Conservation (phyloP, 371 early-diverging fungal genomes). For the Mucor plumbeus region DNA sequence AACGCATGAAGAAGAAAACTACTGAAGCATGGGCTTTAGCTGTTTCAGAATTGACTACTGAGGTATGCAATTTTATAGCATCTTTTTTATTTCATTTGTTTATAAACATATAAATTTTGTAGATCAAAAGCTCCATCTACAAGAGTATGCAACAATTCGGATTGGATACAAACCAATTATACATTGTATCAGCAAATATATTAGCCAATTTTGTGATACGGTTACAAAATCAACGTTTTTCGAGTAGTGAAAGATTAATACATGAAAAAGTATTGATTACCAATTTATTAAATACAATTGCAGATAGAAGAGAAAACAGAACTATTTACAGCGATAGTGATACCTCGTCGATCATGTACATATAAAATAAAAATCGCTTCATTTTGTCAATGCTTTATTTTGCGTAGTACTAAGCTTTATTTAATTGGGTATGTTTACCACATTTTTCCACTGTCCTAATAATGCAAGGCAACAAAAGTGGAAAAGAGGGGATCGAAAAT, state of each 20-base stretch:
- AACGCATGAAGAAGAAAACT: conserved; percentile 7
- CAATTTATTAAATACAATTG: conserved; percentile 30
- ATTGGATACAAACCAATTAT: conserved; percentile 28
- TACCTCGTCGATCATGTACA: neutral
- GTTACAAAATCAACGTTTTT: conserved; percentile 13
- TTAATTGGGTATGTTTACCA: neutral
- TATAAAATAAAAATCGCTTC: neutral
- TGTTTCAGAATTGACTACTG: conserved; percentile 27
- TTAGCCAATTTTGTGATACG: conserved; percentile 33
- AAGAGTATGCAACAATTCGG: conserved; percentile 29
- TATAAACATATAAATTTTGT: neutral
- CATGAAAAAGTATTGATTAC: conserved; percentile 42
- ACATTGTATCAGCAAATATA: conserved; percentile 34
- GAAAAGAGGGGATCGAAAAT: neutral
- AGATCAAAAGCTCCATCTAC: conserved; percentile 26
- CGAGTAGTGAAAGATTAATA: conserved; percentile 22
- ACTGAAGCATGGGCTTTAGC: conserved; percentile 26
- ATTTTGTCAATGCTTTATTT: no score
- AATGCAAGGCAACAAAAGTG: neutral
- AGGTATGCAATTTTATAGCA: conserved; percentile 14
- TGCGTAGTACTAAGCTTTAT: neutral
- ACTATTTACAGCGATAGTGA: neutral
- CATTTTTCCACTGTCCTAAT: neutral
- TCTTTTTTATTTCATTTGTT: neutral
- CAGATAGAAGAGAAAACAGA: conserved; percentile 10